A percentile compares a stretch with the other conserved stretches of the same genome.
These are phyloP conservation scores for Akanthomyces dipterigenus DNA, from an alignment of 2,329 filamentous ascomycete genomes.

Conservation along the genomic window DNA sequence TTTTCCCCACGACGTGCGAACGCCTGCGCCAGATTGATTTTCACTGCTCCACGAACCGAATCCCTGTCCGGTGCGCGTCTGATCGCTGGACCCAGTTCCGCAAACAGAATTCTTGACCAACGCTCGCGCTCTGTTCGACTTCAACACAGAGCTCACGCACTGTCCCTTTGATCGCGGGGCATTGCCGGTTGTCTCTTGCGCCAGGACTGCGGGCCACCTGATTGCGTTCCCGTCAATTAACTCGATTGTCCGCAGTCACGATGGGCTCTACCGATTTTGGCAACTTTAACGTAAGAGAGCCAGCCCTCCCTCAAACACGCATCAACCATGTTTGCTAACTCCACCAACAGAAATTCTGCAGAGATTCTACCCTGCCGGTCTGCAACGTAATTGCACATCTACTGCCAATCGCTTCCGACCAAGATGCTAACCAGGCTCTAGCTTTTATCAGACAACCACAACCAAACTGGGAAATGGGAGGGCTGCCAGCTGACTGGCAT, in stretches of 20 bases:
- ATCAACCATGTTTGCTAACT: constrained; percentile 8
- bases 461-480: constrained; percentile 53
- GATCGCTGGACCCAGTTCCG: neutral
- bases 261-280: constrained; percentile 58
- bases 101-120: constrained; percentile 5
- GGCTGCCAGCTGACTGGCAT: constrained; percentile 77
- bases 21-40: neutral
- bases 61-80: neutral
- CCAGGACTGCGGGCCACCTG: neutral
- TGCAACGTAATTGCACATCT: constrained; percentile 63
- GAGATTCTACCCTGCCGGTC: constrained; percentile 73
- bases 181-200: neutral
- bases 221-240: neutral
- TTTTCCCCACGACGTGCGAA: neutral
- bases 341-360: constrained; percentile 64
- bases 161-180: neutral
- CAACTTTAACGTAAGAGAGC: constrained; percentile 46
- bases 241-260: constrained; percentile 24
- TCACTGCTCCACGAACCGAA: neutral
- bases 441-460: constrained; percentile 57
- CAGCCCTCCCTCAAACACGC: constrained; percentile 10
- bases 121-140: constrained; percentile 1
- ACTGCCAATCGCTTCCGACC: neutral
- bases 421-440: constrained; percentile 25
- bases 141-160: constrained; percentile 4